phyloP scores from a whole-genome alignment of 1,139 yeast species.

The Yamadazyma taylorii region DNA sequence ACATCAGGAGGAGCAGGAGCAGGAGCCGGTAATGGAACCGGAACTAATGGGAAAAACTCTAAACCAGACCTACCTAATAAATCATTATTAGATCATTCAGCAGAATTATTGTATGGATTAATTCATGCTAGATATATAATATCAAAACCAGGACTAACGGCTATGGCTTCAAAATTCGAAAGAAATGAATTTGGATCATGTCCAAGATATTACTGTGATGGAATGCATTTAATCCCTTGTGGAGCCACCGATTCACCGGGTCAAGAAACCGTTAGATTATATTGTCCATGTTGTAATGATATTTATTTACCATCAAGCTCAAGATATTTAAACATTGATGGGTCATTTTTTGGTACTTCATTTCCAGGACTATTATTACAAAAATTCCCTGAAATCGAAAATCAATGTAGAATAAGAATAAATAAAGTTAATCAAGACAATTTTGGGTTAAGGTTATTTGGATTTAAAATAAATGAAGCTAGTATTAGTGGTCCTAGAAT shows the following conservation, averaged over 20 bases:
- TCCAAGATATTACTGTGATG: conserved; percentile 87
- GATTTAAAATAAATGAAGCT: conserved; percentile 75
- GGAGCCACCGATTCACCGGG: conserved; percentile 93
- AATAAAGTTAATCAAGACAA: conserved; percentile 52
- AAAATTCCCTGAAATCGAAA: conserved; percentile 79
- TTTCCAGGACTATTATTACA: conserved; percentile 91
- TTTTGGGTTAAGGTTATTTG: conserved; percentile 79
- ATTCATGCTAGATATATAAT: conserved; percentile 91
- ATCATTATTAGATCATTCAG: conserved; percentile 81
- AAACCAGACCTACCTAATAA: conserved; percentile 59
- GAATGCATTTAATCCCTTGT: conserved; percentile 89
- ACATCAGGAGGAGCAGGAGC: conserved; percentile 6
- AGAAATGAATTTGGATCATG: conserved; percentile 88
- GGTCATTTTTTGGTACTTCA: conserved; percentile 95
- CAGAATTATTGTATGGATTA: conserved; percentile 87
- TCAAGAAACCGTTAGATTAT: conserved; percentile 84
- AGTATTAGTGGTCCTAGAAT: conserved; percentile 87
- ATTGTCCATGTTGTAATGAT: conserved; percentile 94
- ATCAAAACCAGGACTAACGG: conserved; percentile 85
- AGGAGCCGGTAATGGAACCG: too few species aligned
- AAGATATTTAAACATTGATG: conserved; percentile 84
- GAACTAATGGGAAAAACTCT: conserved; percentile 9
- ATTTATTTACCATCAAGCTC: conserved; percentile 84
- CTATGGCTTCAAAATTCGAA: conserved; percentile 96
- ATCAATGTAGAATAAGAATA: conserved; percentile 48